A percentile compares a stretch with the other conserved stretches of the same genome.
Evolutionary conservation across 2,329 filamentous ascomycete genomes (phyloP).

Genomic region (Ascochyta lentis): DNA sequence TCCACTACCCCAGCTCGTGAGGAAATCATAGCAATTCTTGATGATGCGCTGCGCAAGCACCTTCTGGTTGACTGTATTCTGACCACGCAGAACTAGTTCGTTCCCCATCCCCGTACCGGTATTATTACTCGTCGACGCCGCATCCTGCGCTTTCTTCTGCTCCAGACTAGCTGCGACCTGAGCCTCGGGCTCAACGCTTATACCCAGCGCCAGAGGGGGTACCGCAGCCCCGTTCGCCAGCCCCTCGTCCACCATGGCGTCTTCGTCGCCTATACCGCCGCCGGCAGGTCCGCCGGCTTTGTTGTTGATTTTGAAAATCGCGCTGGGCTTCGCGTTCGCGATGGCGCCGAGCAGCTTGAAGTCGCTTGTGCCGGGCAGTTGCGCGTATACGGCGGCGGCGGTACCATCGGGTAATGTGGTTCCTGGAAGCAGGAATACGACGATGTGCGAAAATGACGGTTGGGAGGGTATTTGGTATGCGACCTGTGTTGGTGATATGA

Average conservation of each 20-base stretch:
- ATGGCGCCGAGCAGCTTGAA: slow-evolving; percentile 90
- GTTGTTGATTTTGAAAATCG: slow-evolving; percentile 79
- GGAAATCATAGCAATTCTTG: slow-evolving; percentile 95
- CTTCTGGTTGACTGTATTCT: slow-evolving; percentile 61
- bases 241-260: slow-evolving; percentile 55
- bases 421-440: slow-evolving; percentile 87
- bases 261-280: slow-evolving; percentile 51
- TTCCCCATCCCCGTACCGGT: slow-evolving; percentile 18
- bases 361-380: slow-evolving; percentile 65
- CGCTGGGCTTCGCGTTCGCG: slow-evolving; percentile 87
- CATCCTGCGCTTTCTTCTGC: slow-evolving; percentile 58
- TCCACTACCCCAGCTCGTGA: slow-evolving; percentile 80
- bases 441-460: slow-evolving; percentile 73
- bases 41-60: slow-evolving; percentile 92
- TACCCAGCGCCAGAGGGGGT: slow-evolving; percentile 71
- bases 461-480: slow-evolving; percentile 70
- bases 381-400: slow-evolving; percentile 89
- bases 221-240: slow-evolving; percentile 23
- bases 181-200: slow-evolving; percentile 78
- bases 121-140: slow-evolving; percentile 31
- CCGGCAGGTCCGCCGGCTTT: slow-evolving; percentile 41
- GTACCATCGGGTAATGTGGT: slow-evolving; percentile 74
- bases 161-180: slow-evolving; percentile 75
- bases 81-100: slow-evolving; percentile 47
- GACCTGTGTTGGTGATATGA: slow-evolving; percentile 66